Evolutionary conservation across 805 yeast genomes (phyloP), one percentile per base, ranked within the genome.

Genomic region (Candida manassasensis): DNA sequence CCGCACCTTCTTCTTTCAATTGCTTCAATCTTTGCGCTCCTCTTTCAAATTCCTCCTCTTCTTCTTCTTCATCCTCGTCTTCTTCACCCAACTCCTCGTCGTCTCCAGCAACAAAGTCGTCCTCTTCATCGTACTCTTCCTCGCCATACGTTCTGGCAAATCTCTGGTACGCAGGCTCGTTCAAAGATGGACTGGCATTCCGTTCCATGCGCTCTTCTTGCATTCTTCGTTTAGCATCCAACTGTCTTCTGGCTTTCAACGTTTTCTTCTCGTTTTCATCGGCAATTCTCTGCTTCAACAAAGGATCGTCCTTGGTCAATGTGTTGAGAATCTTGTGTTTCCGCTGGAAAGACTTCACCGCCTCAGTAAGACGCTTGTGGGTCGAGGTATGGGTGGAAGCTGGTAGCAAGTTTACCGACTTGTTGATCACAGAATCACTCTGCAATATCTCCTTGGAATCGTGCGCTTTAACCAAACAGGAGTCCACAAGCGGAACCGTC

Each of bases 321-420:
- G 78, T 68, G 46, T 70, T 72, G 47, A 74, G 68, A 46, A 73
- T 73, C 45, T 68, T 63, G 41, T 67, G 74, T 43, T 65, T 59
- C 46, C 57, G 63, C 53, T 73, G 70, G 36, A 67, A 68, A 32
- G 62, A 63, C 41, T 73, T 70, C 27, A 83, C 77, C 2, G 87
- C 85, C 42, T 74, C 73, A 2, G 96, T 86, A 44, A 93, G 71
- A 52, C 79, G 77, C 47, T 76, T 72, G 57, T 90, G 97, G 3
- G 95, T 82, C 35, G 75, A 74, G 2, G 97, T 86, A 29, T 75
- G 72, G n/a, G 94, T 86, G 0, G 97, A 87, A 0, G 96, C 79
- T 12, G 98, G 98, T 34, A 88, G 76, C 37, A 93, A 76, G 55
- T 81, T 82, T 50, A 86, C 72, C 2, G 78, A 59, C 48, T 83